Percentiles rank a stretch among this genome's conserved stretches.
These are phyloP conservation scores for Fusarium nygamai DNA, from an alignment of 2,329 filamentous ascomycete genomes.

Conservation along the genomic window DNA sequence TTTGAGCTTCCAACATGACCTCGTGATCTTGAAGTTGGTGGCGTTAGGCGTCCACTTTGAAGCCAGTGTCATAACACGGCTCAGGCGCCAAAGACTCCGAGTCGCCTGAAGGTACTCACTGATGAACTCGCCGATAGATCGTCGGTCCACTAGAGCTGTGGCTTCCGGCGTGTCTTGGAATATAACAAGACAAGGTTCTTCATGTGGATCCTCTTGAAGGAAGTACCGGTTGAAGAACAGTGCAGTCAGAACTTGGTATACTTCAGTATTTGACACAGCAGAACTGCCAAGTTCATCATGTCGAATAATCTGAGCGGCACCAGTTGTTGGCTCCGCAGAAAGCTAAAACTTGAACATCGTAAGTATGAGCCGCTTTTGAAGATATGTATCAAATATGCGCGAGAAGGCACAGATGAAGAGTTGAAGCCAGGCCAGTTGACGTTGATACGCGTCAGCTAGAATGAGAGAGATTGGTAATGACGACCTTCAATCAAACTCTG, in stretches of 20 bases:
- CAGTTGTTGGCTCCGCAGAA: neutral
- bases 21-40: neutral
- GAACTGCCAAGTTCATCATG: neutral
- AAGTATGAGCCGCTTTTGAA: neutral
- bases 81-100: constrained; percentile 3
- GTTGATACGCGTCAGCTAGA: neutral
- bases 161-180: constrained; percentile 6
- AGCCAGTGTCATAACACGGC: neutral
- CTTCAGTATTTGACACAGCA: neutral
- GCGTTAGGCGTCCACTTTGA: neutral
- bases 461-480: too few relatives aligned
- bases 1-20: neutral
- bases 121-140: neutral
- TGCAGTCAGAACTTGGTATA: neutral
- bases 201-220: neutral
- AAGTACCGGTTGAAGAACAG: constrained; percentile 11
- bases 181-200: neutral
- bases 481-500: neutral
- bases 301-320: neutral
- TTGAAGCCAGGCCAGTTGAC: neutral
- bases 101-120: neutral
- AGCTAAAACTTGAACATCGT: neutral
- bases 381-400: neutral
- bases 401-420: neutral
- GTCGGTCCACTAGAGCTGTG: neutral